phyloP scores from a whole-genome alignment of 2,329 filamentous ascomycete genomes.

The Phoma herbarum region DNA sequence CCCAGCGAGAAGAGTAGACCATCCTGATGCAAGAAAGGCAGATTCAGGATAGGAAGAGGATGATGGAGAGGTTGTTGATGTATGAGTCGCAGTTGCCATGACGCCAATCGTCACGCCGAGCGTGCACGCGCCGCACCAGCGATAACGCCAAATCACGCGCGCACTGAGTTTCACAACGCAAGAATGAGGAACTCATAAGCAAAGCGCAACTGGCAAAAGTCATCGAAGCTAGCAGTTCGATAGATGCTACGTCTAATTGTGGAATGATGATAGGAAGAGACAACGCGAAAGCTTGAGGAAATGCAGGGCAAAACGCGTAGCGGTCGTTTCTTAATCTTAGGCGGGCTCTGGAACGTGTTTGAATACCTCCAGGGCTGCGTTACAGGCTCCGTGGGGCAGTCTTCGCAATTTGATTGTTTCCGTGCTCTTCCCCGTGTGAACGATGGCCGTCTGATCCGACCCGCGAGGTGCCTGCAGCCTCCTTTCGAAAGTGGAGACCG shows the following conservation, averaged over 20 bases:
- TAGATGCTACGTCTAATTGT: not conserved
- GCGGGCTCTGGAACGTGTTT: not conserved
- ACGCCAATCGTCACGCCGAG: constrained; percentile 33
- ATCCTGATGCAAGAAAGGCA: constrained; percentile 28
- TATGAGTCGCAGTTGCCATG: constrained; percentile 37
- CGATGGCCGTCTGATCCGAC: constrained; percentile 23
- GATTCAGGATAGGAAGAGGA: constrained; percentile 18
- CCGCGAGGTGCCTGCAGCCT: constrained; percentile 17
- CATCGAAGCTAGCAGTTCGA: not conserved
- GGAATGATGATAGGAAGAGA: not conserved
- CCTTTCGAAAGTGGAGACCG: constrained; percentile 19
- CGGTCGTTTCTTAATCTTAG: not conserved
- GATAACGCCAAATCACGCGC: constrained; percentile 39
- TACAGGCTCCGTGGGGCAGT: not conserved
- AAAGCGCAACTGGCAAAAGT: not conserved
- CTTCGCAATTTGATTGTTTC: not conserved
- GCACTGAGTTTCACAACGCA: constrained; percentile 18
- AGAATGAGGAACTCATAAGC: not conserved
- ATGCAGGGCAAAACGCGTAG: not conserved
- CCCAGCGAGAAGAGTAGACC: constrained; percentile 39
- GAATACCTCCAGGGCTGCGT: not conserved
- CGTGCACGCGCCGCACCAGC: constrained; percentile 25
- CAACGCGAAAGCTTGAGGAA: not conserved
- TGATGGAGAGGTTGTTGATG: constrained; percentile 27
- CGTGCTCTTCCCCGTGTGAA: constrained; percentile 7